Evolutionary conservation across 805 yeast genomes (phyloP).

Genomic region (Pichia paraexigua): DNA sequence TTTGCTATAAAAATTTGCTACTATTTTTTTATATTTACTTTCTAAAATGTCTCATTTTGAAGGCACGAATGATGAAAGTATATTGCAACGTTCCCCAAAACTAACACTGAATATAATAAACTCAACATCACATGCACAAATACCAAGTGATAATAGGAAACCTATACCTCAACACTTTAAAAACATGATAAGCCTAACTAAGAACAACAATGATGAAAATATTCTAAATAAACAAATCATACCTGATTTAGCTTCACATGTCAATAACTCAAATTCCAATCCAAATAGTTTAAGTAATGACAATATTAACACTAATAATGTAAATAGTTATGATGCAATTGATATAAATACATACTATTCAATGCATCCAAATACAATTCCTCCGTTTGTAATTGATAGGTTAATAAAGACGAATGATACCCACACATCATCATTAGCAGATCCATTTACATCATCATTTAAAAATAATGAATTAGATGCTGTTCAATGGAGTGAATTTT

Average conservation of each 20-base stretch:
- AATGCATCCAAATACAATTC: slow-evolving; percentile 9
- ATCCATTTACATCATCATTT: slow-evolving; percentile 17
- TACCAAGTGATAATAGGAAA: not conserved
- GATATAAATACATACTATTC: slow-evolving; percentile 2
- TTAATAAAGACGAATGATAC: not conserved
- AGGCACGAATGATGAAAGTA: not conserved
- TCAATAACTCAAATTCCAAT: not conserved
- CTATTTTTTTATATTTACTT: not conserved
- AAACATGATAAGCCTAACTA: not conserved
- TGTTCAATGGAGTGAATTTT: slow-evolving; percentile 15
- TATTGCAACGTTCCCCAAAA: not conserved
- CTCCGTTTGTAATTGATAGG: slow-evolving; percentile 16
- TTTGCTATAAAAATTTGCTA: not conserved
- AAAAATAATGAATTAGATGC: slow-evolving; percentile 5
- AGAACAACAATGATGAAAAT: not conserved
- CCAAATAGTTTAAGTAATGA: not conserved
- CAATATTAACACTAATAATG: not conserved
- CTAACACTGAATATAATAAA: not conserved
- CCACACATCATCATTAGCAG: not conserved
- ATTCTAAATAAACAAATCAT: not conserved
- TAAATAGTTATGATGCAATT: not conserved
- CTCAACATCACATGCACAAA: not conserved
- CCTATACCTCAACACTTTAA: not conserved
- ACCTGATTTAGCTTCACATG: not conserved
- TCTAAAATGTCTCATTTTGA: not conserved